phyloP scores from a whole-genome alignment of 805 yeast species.

The Wickerhamiella spandovensis region DNA sequence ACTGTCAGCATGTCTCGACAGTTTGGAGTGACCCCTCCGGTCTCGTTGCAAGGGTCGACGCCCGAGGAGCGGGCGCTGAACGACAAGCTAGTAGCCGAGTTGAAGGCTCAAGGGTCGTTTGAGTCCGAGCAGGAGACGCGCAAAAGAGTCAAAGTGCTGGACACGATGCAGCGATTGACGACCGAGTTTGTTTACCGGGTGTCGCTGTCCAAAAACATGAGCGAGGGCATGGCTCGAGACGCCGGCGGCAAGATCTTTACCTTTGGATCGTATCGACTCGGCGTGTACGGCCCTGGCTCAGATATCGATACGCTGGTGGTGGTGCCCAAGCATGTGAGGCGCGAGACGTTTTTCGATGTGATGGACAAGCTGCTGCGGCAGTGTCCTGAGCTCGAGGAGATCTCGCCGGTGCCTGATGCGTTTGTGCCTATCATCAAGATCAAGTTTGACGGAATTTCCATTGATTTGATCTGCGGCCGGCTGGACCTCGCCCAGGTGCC shows the following conservation, averaged over 20 bases:
- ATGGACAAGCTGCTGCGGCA: constrained; percentile 56
- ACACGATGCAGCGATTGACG: constrained; percentile 55
- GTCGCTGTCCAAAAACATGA: constrained; percentile 73
- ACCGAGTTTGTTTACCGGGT: constrained; percentile 76
- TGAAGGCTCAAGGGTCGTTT: constrained; percentile 74
- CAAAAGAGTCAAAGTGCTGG: constrained; percentile 62
- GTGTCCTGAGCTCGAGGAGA: constrained; percentile 77
- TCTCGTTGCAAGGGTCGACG: constrained; percentile 75
- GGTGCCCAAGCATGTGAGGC: constrained; percentile 86
- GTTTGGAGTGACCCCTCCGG: constrained; percentile 71
- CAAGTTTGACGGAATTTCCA: constrained; percentile 79
- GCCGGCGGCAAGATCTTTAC: constrained; percentile 98
- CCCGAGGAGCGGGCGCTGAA: constrained; percentile 65
- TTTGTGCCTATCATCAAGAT: constrained; percentile 93
- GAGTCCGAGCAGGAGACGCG: constrained; percentile 76
- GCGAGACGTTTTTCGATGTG: constrained; percentile 79
- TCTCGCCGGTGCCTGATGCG: constrained; percentile 90
- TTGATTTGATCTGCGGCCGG: constrained; percentile 78
- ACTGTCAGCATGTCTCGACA: constrained; percentile 16
- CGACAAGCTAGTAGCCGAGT: constrained; percentile 61
- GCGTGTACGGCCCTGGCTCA: constrained; percentile 96
- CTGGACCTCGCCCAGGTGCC: constrained; percentile 80
- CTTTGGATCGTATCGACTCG: constrained; percentile 85
- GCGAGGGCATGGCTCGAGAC: constrained; percentile 93
- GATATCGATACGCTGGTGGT: constrained; percentile 96